Percentiles rank a stretch among this genome's conserved stretches.
Conservation (phyloP, 2,329 filamentous ascomycete genomes). For the Aureobasidium lini region DNA sequence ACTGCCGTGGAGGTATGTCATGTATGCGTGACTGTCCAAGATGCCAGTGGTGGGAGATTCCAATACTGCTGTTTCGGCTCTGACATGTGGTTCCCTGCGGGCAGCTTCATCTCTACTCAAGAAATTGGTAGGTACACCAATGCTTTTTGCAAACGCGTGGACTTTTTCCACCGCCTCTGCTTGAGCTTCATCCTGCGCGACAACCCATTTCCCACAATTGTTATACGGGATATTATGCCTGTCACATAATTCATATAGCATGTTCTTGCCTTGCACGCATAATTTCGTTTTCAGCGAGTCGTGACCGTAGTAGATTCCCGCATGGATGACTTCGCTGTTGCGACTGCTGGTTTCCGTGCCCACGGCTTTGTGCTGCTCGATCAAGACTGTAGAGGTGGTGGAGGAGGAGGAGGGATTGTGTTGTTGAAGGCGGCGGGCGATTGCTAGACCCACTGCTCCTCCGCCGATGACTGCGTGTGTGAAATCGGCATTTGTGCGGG, state of each 20-base stretch:
- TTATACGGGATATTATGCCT: conserved; percentile 60
- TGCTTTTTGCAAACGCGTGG: conserved; percentile 45
- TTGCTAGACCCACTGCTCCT: conserved; percentile 71
- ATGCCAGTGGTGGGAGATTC: conserved; percentile 84
- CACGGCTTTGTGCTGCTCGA: conserved; percentile 68
- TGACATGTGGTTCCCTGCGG: conserved; percentile 65
- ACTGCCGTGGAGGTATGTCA: conserved; percentile 69
- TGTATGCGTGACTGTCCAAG: conserved; percentile 76
- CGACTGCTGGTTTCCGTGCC: conserved; percentile 84
- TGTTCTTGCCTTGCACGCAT: conserved; percentile 67
- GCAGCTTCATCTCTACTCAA: conserved; percentile 55
- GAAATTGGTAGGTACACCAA: conserved; percentile 66
- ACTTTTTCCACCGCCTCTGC: conserved; percentile 53
- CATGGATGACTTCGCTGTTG: conserved; percentile 95
- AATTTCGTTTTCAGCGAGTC: conserved; percentile 72
- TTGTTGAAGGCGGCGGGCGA: conserved; percentile 63
- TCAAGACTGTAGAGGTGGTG: conserved; percentile 60
- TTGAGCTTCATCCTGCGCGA: conserved; percentile 72
- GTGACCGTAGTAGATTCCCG: conserved; percentile 81
- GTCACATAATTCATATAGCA: conserved; percentile 73
- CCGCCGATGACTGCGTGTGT: conserved; percentile 62
- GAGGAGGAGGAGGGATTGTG: conserved; percentile 30
- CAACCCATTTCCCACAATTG: conserved; percentile 87
- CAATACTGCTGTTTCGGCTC: conserved; percentile 64
- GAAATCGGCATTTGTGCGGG: conserved; percentile 46